Conservation (phyloP, 441 rosid genomes). For the Gossypium aridum region DNA sequence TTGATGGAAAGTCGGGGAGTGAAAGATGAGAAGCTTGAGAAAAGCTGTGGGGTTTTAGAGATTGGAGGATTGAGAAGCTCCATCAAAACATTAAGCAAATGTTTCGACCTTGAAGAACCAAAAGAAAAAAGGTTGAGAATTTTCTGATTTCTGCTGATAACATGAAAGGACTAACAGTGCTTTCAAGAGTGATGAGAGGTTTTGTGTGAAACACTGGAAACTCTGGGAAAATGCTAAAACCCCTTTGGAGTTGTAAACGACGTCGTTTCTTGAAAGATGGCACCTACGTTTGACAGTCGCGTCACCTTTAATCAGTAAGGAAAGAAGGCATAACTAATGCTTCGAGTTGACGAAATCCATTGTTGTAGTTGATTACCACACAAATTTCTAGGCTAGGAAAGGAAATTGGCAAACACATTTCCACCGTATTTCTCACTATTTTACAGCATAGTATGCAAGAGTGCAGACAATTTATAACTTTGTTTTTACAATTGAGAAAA, state of each 20-base stretch:
- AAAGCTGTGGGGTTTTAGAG: constrained; percentile 15
- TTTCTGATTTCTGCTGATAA: background rate
- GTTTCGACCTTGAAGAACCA: background rate
- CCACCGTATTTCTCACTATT: background rate
- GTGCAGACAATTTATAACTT: background rate
- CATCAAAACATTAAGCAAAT: constrained; percentile 21
- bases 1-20: constrained; percentile 25
- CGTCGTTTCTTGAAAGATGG: background rate
- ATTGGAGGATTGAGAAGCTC: constrained; percentile 32
- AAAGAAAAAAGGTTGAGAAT: background rate
- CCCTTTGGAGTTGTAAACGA: background rate
- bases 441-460: background rate
- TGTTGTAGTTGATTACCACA: background rate
- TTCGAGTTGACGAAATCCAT: background rate
- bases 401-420: background rate
- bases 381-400: background rate
- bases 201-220: background rate
- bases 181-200: constrained; percentile 6
- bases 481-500: constrained; percentile 11
- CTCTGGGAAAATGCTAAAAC: background rate
- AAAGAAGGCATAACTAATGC: background rate
- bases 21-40: constrained; percentile 18
- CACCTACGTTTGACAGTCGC: too few species aligned
- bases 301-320: background rate
- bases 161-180: background rate